phyloP scores from a whole-genome alignment of 805 yeast genomes.

The Candida xiaguanensis region DNA sequence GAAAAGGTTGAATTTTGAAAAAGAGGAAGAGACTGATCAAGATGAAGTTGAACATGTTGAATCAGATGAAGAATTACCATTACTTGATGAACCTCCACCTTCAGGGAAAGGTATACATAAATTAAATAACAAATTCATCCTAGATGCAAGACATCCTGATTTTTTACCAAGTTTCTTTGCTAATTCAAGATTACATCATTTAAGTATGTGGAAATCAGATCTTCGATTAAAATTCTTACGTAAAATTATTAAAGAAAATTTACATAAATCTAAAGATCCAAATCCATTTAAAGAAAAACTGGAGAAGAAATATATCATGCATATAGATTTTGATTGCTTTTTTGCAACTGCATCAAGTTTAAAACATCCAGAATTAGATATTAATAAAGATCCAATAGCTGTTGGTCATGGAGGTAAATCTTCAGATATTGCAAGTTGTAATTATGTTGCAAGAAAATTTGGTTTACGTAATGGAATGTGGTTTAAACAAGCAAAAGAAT shows the following conservation, averaged over 20 bases:
- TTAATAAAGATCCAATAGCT: conserved; percentile 50
- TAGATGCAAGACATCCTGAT: conserved; percentile 73
- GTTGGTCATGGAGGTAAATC: conserved; percentile 58
- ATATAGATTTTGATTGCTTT: conserved; percentile 91
- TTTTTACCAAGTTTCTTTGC: conserved; percentile 70
- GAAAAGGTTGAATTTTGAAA: conserved; percentile 24
- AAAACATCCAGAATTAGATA: conserved; percentile 50
- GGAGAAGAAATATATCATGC: conserved; percentile 47
- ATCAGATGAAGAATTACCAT: conserved; percentile 3
- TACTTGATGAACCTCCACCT: conserved; percentile 5
- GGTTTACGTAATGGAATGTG: conserved; percentile 93
- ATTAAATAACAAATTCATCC: conserved; percentile 10
- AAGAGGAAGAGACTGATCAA: conserved; percentile 4
- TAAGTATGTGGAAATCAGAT: conserved; percentile 82
- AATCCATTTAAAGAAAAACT: neutral
- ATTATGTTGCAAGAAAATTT: conserved; percentile 73
- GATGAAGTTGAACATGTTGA: conserved; percentile 2
- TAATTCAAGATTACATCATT: conserved; percentile 81
- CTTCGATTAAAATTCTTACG: conserved; percentile 58
- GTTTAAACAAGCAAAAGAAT: conserved; percentile 59
- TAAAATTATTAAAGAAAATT: conserved; percentile 32
- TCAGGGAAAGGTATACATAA: conserved; percentile 9
- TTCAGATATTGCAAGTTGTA: conserved; percentile 89
- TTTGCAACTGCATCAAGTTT: conserved; percentile 83
- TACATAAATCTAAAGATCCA: conserved; percentile 6